A percentile compares a stretch with the other conserved stretches of the same genome.
Evolutionary conservation across 2,329 filamentous ascomycete genomes (phyloP).

Genomic region (Xylariaceae sp.): DNA sequence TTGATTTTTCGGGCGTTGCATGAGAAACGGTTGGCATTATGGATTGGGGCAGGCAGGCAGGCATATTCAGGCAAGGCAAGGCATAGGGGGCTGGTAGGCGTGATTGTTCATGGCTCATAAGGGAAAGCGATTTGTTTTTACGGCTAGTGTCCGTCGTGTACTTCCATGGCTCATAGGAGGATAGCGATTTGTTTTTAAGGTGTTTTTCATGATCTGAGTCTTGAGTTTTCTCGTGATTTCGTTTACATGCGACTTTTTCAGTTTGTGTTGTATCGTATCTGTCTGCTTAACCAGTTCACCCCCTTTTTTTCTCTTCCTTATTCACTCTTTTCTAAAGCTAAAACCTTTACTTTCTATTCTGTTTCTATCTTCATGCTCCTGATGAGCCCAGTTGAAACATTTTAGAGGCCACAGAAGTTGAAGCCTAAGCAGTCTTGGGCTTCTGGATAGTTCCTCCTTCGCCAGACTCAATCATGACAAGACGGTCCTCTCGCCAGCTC

Average conservation of each 20-base stretch:
- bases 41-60: too few relatives aligned
- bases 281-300: neutral
- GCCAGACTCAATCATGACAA: slow-evolving; percentile 26
- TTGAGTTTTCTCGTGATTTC: neutral
- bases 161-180: slow-evolving; percentile 1
- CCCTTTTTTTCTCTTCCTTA: neutral
- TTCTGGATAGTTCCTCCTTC: slow-evolving; percentile 20
- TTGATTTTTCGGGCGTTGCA: too few relatives aligned
- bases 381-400: neutral
- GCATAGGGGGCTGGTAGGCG: slow-evolving; percentile 1
- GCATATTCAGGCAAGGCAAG: neutral
- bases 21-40: too few relatives aligned
- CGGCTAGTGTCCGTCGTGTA: neutral
- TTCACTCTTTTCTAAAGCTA: neutral
- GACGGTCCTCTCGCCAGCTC: slow-evolving; percentile 28
- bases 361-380: neutral
- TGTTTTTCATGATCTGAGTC: too few relatives aligned
- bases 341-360: neutral
- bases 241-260: neutral
- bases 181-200: slow-evolving; percentile 9
- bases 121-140: slow-evolving; percentile 14
- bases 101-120: slow-evolving; percentile 17
- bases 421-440: slow-evolving; percentile 15
- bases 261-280: neutral
- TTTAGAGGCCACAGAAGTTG: too few relatives aligned